These are phyloP conservation scores for Coemansia sp. DNA, from an alignment of 192 early-diverging fungal genomes.

Conservation along the genomic window DNA sequence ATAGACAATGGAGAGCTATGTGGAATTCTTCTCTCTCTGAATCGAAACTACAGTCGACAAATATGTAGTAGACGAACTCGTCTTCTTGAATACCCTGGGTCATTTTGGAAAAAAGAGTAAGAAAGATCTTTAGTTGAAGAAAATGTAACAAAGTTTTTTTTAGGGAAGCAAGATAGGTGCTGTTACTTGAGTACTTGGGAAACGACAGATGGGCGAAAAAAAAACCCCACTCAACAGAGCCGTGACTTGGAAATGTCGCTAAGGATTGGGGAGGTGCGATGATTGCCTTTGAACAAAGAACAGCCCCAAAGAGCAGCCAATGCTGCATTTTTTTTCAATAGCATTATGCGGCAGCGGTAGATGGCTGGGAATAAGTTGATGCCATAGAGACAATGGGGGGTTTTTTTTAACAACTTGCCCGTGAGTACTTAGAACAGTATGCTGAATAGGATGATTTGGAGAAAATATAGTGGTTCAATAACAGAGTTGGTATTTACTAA, in stretches of 20 bases:
- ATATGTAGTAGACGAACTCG: background rate
- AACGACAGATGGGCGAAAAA: no score
- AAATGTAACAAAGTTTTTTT: background rate
- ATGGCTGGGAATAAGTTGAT: no score
- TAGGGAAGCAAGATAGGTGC: background rate
- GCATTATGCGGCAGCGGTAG: no score
- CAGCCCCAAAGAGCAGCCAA: no score
- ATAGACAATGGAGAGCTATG: background rate
- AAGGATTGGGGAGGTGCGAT: no score
- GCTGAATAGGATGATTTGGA: slow-evolving; percentile 63
- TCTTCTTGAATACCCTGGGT: background rate
- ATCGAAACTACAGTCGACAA: background rate
- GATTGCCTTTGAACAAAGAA: no score
- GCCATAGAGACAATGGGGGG: no score
- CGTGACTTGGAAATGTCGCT: no score
- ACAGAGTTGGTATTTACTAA: slow-evolving; percentile 66
- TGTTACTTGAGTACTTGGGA: no score
- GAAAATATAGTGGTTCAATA: slow-evolving; percentile 42
- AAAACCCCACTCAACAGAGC: no score
- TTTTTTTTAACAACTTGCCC: slow-evolving; percentile 64
- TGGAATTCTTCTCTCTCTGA: background rate
- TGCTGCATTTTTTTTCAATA: no score
- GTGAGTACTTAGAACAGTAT: slow-evolving; percentile 59
- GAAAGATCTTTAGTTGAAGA: no score
- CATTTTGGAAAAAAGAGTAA: background rate